phyloP scores from a whole-genome alignment of 305 asterid genomes.

The Andrographis paniculata region DNA sequence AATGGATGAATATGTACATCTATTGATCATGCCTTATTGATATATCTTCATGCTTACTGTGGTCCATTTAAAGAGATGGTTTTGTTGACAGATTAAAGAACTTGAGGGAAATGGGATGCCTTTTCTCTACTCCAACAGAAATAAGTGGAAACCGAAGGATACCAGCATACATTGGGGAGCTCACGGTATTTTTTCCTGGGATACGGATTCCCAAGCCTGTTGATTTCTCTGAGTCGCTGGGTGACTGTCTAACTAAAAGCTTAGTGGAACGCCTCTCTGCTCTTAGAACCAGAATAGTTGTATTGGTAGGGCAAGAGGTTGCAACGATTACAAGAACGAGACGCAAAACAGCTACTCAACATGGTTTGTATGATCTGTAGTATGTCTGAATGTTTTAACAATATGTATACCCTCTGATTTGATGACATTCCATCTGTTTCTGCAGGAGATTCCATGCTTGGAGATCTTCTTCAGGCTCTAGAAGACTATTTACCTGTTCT shows the following conservation, averaged over 20 bases:
- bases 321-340: constrained; percentile 89
- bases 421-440: constrained; percentile 34
- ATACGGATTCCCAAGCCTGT: constrained; percentile 83
- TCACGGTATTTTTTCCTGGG: constrained; percentile 85
- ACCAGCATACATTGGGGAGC: constrained; percentile 89
- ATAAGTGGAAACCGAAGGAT: constrained; percentile 70
- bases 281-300: constrained; percentile 90
- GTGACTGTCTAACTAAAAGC: constrained; percentile 46
- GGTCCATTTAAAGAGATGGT: constrained; percentile 10
- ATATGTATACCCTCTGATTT: constrained; percentile 18
- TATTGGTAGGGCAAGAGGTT: constrained; percentile 94
- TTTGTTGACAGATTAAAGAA: constrained; percentile 26
- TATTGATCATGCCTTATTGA: too few relatives aligned
- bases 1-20: too few relatives aligned
- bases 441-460: constrained; percentile 86
- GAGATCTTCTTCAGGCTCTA: constrained; percentile 90
- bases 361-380: constrained; percentile 78
- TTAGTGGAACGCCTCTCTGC: constrained; percentile 87
- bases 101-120: constrained; percentile 69
- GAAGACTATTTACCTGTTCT: constrained; percentile 95
- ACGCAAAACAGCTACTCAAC: constrained; percentile 77
- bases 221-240: constrained; percentile 61
- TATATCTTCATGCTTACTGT: constrained; percentile 13
- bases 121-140: constrained; percentile 61
- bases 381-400: constrained; percentile 6